A percentile compares a stretch with the other conserved stretches of the same genome.
These are phyloP conservation scores for Aspergillus latus DNA, from an alignment of 2,329 filamentous ascomycete genomes.

Conservation along the genomic window DNA sequence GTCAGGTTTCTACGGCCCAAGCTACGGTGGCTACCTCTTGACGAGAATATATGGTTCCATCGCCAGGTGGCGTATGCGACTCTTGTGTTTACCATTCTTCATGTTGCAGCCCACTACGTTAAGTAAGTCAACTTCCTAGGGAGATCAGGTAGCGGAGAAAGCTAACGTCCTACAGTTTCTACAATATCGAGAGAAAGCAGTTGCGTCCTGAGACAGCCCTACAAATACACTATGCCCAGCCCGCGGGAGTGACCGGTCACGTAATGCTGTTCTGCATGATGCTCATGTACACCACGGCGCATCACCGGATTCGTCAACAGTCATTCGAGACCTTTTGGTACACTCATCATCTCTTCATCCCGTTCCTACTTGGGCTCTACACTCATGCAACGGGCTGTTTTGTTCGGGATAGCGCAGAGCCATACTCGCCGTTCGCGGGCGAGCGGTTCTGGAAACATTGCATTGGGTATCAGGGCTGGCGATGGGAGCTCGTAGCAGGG, in stretches of 20 bases:
- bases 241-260: slow-evolving; percentile 91
- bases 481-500: slow-evolving; percentile 89
- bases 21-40: slow-evolving; percentile 83
- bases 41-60: slow-evolving; percentile 97
- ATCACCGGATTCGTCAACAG: slow-evolving; percentile 90
- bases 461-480: slow-evolving; percentile 92
- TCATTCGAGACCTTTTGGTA: slow-evolving; percentile 99
- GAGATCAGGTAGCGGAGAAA: too few relatives aligned
- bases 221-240: slow-evolving; percentile 86
- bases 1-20: slow-evolving; percentile 83
- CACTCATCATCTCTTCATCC: slow-evolving; percentile 96
- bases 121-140: slow-evolving; percentile 60
- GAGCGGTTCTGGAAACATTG: slow-evolving; percentile 85
- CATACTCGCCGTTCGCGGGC: slow-evolving; percentile 81
- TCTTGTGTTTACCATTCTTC: slow-evolving; percentile 75
- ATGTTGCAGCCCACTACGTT: slow-evolving; percentile 83
- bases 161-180: slow-evolving; percentile 66
- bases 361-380: slow-evolving; percentile 89
- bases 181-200: slow-evolving; percentile 84
- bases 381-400: slow-evolving; percentile 96
- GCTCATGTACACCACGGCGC: slow-evolving; percentile 94
- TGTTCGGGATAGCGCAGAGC: slow-evolving; percentile 73
- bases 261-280: slow-evolving; percentile 99
- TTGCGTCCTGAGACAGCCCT: slow-evolving; percentile 77
- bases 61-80: slow-evolving; percentile 88